phyloP scores from a whole-genome alignment of 1,284 basidiomycete species.

The Tilletia indica region DNA sequence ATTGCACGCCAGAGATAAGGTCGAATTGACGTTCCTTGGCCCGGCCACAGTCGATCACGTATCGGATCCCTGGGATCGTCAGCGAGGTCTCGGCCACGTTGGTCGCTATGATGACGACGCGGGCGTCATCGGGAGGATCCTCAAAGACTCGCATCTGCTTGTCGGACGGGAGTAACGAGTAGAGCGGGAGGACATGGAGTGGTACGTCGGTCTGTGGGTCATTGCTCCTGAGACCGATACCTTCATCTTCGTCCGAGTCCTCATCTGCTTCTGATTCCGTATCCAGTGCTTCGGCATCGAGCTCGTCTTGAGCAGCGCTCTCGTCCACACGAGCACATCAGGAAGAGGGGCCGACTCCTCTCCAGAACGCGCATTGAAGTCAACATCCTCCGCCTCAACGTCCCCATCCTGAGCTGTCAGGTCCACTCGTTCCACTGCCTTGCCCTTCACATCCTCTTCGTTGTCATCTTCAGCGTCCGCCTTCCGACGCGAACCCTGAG shows the following conservation, averaged over 20 bases:
- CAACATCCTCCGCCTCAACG: conserved; percentile 78
- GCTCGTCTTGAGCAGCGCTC: conserved; percentile 54
- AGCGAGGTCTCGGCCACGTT: conserved; percentile 78
- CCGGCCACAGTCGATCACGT: conserved; percentile 74
- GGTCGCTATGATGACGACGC: conserved; percentile 72
- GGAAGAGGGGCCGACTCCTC: conserved; percentile 36
- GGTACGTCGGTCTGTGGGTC: conserved; percentile 32
- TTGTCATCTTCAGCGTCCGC: not conserved
- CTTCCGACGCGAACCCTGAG: not conserved
- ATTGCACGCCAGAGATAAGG: conserved; percentile 66
- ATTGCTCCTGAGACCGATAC: not conserved
- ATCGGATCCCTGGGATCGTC: conserved; percentile 73
- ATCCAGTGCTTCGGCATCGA: conserved; percentile 53
- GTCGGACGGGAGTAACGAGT: conserved; percentile 70
- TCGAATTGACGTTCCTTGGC: conserved; percentile 78
- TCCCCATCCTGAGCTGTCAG: conserved; percentile 52
- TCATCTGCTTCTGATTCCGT: conserved; percentile 39
- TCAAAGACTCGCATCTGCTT: conserved; percentile 74
- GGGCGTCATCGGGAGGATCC: conserved; percentile 65
- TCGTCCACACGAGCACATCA: conserved; percentile 58
- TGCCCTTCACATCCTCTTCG: conserved; percentile 43
- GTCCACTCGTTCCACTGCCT: conserved; percentile 26
- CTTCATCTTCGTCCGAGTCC: conserved; percentile 31
- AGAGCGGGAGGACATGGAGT: conserved; percentile 68
- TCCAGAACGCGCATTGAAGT: conserved; percentile 66